Evolutionary conservation across 1,284 basidiomycete species (phyloP).

Genomic region (Cryptococcus sp.): DNA sequence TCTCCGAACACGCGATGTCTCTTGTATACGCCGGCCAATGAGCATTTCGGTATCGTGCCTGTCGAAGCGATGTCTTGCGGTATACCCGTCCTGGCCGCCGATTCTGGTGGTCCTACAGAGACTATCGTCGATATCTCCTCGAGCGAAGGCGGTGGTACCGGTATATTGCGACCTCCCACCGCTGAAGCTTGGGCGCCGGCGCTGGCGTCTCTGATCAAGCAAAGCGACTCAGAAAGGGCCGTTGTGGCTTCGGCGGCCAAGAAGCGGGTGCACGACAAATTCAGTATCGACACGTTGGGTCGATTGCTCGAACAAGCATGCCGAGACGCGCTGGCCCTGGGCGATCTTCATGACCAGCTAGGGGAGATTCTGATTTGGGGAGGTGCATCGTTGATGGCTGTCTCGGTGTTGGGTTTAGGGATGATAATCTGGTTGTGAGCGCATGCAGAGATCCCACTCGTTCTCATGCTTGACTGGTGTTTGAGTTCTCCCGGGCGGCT

Average conservation of each 20-base stretch:
- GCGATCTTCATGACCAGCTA: slow-evolving; percentile 37
- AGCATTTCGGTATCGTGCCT: slow-evolving; percentile 97
- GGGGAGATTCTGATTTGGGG: slow-evolving; percentile 45
- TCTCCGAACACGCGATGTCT: slow-evolving; percentile 67
- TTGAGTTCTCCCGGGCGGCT: neutral
- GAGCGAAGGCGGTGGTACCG: slow-evolving; percentile 60
- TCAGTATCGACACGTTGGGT: slow-evolving; percentile 69
- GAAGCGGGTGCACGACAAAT: slow-evolving; percentile 62
- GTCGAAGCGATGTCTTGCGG: slow-evolving; percentile 94
- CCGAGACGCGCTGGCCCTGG: slow-evolving; percentile 56
- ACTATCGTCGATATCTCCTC: slow-evolving; percentile 67
- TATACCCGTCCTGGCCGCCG: slow-evolving; percentile 82
- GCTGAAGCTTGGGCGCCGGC: slow-evolving; percentile 69
- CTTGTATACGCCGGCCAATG: slow-evolving; percentile 91
- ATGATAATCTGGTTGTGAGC: slow-evolving; percentile 6
- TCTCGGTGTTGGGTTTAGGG: slow-evolving; percentile 12
- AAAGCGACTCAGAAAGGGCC: slow-evolving; percentile 58
- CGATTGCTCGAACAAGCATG: slow-evolving; percentile 65
- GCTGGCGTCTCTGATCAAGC: slow-evolving; percentile 62
- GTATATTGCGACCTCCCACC: slow-evolving; percentile 64
- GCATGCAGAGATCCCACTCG: neutral
- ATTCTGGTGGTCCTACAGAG: slow-evolving; percentile 90
- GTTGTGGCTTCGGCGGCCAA: slow-evolving; percentile 62
- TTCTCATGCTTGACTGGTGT: too few species aligned
- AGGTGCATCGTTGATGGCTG: slow-evolving; percentile 25